These are phyloP conservation scores for Coemansia nantahalensis DNA, from an alignment of 192 early-diverging fungal genomes.

Conservation along the genomic window DNA sequence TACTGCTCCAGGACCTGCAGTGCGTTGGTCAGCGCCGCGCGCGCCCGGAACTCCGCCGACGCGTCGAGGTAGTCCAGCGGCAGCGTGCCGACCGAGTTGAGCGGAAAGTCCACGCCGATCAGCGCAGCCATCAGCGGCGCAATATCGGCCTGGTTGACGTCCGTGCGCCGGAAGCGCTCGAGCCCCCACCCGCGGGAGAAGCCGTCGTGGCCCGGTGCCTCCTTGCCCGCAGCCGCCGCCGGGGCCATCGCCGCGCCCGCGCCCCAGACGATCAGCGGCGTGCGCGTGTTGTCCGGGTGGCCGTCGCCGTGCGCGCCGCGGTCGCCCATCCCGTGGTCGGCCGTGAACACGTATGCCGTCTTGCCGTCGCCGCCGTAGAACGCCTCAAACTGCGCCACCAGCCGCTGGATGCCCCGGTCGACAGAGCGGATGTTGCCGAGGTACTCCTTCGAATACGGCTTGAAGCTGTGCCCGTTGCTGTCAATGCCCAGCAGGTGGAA, in stretches of 20 bases:
- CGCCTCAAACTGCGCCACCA: slow-evolving; percentile 66
- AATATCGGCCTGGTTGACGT: slow-evolving; percentile 94
- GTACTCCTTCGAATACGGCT: slow-evolving; percentile 85
- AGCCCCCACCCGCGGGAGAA: slow-evolving; percentile 74
- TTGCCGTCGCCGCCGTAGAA: slow-evolving; percentile 79
- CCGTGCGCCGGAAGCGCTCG: slow-evolving; percentile 61
- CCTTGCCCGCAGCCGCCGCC: slow-evolving; percentile 31
- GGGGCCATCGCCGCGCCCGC: slow-evolving; percentile 70
- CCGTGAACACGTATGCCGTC: slow-evolving; percentile 89
- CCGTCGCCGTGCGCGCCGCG: slow-evolving; percentile 93
- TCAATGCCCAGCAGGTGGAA: slow-evolving; percentile 94
- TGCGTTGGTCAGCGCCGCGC: slow-evolving; percentile 77
- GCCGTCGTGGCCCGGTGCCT: slow-evolving; percentile 70
- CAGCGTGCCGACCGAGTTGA: slow-evolving; percentile 92
- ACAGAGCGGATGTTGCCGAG: slow-evolving; percentile 81
- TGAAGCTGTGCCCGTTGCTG: slow-evolving; percentile 88
- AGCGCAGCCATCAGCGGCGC: slow-evolving; percentile 92
- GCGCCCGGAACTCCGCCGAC: slow-evolving; percentile 69
- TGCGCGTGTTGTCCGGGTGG: slow-evolving; percentile 91
- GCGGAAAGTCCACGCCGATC: slow-evolving; percentile 81
- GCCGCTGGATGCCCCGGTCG: slow-evolving; percentile 68
- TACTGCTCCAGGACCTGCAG: slow-evolving; percentile 84
- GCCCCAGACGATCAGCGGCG: slow-evolving; percentile 94
- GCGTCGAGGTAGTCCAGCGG: slow-evolving; percentile 77
- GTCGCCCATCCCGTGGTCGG: slow-evolving; percentile 97